Base-by-base conservation (phyloP, 2,329 filamentous ascomycete genomes). In the Clonostachys chloroleuca region DNA sequence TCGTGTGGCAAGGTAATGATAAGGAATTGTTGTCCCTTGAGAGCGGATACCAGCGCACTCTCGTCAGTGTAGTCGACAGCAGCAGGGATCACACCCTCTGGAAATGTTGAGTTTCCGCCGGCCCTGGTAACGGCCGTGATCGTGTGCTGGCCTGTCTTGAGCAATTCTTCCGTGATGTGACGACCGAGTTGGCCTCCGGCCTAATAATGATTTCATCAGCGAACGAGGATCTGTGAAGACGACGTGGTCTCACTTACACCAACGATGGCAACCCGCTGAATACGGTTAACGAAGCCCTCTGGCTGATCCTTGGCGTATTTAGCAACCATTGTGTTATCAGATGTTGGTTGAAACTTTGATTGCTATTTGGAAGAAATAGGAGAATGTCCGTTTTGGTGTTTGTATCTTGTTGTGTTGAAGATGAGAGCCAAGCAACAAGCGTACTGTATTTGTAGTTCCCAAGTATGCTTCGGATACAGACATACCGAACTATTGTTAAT, bases 1-100 rank as follows among this genome's bases (percentile, higher is more conserved):
- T 43, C 51, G 1, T 63, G 57, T 12, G 67, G 51, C 49, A 84
- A 57, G 10, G 78, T 80, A 46, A 84, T 81, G 52, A 83, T 65
- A 4, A 84, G 64, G 36, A 72, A 73, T n/a, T 84, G 70, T 50
- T 84, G 77, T 48, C 67, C 78, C 33, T 63, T 56, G 3, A 84
- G 70, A 3, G 77, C 79, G 1, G 59, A 56, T 1, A 77, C 65
- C 9, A 84, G 56, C 1, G 72, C 66, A 2, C 58, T 53, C 24
- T 68, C 57, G 42, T 72, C 63, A 37, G 65, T 59, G 51, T 77
- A 78, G 56, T 76, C 67, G 16, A 82, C 66, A 2, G 53, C 46
- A 37, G 61, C 66, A 18, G 68, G 55, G 3, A 61, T 61, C 33
- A 78, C 66, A 13, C 74, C 73, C 2, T 64, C 51, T 4, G 78